A percentile compares a stretch with the other conserved stretches of the same genome.
phyloP scores from a whole-genome alignment of 2,329 filamentous ascomycete genomes.

The Fusarium phyllophilum region DNA sequence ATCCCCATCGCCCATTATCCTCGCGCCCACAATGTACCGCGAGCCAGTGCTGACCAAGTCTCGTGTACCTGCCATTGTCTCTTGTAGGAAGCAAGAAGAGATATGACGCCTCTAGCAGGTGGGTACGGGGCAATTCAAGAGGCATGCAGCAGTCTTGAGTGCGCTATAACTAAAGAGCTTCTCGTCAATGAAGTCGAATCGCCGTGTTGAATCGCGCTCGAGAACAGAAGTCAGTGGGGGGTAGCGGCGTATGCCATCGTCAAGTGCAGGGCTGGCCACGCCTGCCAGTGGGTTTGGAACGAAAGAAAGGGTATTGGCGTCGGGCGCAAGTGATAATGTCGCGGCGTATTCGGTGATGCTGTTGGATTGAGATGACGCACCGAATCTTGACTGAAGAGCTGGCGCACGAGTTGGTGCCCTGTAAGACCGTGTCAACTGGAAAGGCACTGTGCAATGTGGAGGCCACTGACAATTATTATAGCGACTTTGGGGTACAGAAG shows the following conservation, averaged over 20 bases:
- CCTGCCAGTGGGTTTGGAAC: background rate
- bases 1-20: too few relatives aligned
- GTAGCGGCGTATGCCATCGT: background rate
- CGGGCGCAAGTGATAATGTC: background rate
- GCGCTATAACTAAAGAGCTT: too few relatives aligned
- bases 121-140: too few relatives aligned
- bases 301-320: background rate
- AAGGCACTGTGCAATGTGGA: background rate
- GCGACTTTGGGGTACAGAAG: background rate
- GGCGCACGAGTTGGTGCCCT: background rate
- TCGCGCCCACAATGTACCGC: too few relatives aligned
- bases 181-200: too few relatives aligned
- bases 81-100: too few relatives aligned
- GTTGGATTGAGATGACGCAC: background rate
- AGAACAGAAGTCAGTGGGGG: background rate
- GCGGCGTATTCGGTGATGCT: background rate
- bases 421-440: background rate
- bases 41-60: too few relatives aligned
- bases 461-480: background rate
- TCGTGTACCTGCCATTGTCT: too few relatives aligned
- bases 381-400: background rate
- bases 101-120: too few relatives aligned
- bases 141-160: too few relatives aligned
- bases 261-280: background rate
- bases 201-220: background rate